Percentiles rank a stretch among this genome's conserved stretches.
These are phyloP conservation scores for Moesziomyces parantarcticus DNA, from an alignment of 1,284 basidiomycete species.

Conservation along the genomic window DNA sequence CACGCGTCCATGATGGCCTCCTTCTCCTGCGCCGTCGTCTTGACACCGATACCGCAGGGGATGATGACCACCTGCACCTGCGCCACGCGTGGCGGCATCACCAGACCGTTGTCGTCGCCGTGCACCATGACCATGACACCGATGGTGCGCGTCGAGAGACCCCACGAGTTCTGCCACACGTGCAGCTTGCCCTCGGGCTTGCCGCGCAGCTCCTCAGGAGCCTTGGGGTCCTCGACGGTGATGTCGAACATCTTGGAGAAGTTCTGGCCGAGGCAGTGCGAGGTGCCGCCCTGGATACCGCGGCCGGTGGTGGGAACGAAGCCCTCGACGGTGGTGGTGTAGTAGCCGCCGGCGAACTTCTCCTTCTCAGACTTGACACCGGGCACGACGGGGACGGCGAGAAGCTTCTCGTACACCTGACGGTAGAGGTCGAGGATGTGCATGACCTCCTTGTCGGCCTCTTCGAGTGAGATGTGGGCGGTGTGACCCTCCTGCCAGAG, in stretches of 20 bases:
- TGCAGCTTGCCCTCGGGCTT: slow-evolving; percentile 74
- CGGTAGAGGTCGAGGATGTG: slow-evolving; percentile 96
- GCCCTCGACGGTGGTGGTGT: slow-evolving; percentile 98
- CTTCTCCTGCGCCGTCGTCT: slow-evolving; percentile 70
- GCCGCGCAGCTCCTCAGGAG: slow-evolving; percentile 60
- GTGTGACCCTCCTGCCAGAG: slow-evolving; percentile 99
- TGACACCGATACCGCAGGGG: slow-evolving; percentile 84
- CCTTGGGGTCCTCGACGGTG: slow-evolving; percentile 81
- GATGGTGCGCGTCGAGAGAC: slow-evolving; percentile 92
- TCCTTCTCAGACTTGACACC: slow-evolving; percentile 99
- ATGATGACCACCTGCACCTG: slow-evolving; percentile 89
- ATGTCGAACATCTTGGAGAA: slow-evolving; percentile 99
- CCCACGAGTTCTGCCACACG: slow-evolving; percentile 99
- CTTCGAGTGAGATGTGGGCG: slow-evolving; percentile 85
- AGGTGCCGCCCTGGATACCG: slow-evolving; percentile 97
- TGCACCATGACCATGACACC: slow-evolving; percentile 99
- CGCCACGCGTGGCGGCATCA: slow-evolving; percentile 94
- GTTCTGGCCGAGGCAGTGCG: slow-evolving; percentile 97
- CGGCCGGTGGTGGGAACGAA: slow-evolving; percentile 97
- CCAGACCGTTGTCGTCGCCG: slow-evolving; percentile 96
- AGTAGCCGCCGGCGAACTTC: slow-evolving; percentile 97
- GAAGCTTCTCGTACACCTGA: slow-evolving; percentile 94
- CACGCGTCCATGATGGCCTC: slow-evolving; percentile 79
- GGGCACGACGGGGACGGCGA: slow-evolving; percentile 95
- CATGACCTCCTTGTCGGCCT: slow-evolving; percentile 90